Conservation (phyloP, 192 early-diverging fungal species). For the Coemansia brasiliensis region DNA sequence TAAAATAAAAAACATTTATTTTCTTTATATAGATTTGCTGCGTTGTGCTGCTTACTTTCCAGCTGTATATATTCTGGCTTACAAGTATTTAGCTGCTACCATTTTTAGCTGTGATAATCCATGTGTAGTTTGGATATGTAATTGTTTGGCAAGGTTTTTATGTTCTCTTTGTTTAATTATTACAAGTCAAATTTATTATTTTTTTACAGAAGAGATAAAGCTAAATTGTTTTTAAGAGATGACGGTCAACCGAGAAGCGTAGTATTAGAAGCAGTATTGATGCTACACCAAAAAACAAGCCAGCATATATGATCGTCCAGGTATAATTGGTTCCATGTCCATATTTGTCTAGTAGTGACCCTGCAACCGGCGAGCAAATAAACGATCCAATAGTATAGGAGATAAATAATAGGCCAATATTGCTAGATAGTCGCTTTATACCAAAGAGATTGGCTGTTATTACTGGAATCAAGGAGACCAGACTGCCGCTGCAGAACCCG, state of each 20-base stretch:
- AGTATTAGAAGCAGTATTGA: slow-evolving; percentile 10
- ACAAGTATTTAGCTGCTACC: too few species aligned
- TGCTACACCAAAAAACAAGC: slow-evolving; percentile 18
- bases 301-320: slow-evolving; percentile 25
- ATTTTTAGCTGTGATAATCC: too few species aligned
- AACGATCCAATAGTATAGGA: slow-evolving; percentile 20
- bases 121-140: too few species aligned
- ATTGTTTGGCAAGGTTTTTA: too few species aligned
- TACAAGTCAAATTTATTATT: too few species aligned
- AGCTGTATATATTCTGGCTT: too few species aligned
- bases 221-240: not conserved
- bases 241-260: slow-evolving; percentile 10
- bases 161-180: not conserved
- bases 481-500: slow-evolving; percentile 25
- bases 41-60: too few species aligned
- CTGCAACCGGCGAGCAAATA: slow-evolving; percentile 22
- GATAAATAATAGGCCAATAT: slow-evolving; percentile 25
- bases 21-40: too few species aligned
- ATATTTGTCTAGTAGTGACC: slow-evolving; percentile 27
- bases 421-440: slow-evolving; percentile 25
- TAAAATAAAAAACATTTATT: too few species aligned
- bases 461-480: slow-evolving; percentile 31
- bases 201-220: not conserved
- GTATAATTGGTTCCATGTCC: slow-evolving; percentile 27
- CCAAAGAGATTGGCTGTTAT: slow-evolving; percentile 26